Conservation (phyloP, 129 eudicot species). For the Tanacetum coccineum region DNA sequence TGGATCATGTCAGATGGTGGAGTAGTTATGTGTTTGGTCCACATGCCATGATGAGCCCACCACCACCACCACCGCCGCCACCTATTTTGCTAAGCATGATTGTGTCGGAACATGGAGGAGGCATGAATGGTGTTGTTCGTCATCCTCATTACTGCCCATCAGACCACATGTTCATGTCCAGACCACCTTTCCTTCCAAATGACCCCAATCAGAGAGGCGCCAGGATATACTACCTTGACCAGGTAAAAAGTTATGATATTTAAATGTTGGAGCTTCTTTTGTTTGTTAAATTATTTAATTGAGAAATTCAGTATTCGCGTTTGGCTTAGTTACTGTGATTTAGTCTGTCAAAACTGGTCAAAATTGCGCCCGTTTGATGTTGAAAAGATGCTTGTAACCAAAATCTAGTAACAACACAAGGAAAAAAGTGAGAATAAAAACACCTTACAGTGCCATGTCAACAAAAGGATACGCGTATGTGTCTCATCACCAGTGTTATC, state of each 20-base stretch:
- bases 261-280: not conserved
- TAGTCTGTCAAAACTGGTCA: not conserved
- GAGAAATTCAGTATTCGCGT: not conserved
- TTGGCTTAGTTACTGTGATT: not conserved
- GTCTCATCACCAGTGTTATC: too few relatives aligned
- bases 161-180: slow-evolving; percentile 32
- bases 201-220: slow-evolving; percentile 16
- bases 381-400: not conserved
- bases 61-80: slow-evolving; percentile 43
- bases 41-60: slow-evolving; percentile 32
- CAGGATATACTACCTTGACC: slow-evolving; percentile 8
- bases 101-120: slow-evolving; percentile 38
- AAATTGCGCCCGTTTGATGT: not conserved
- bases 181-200: slow-evolving; percentile 25
- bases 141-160: slow-evolving; percentile 34
- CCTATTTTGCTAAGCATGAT: slow-evolving; percentile 31
- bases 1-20: slow-evolving; percentile 55
- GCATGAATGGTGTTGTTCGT: slow-evolving; percentile 33
- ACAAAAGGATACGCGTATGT: too few relatives aligned
- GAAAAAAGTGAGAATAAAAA: too few relatives aligned
- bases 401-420: too few relatives aligned
- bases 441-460: too few relatives aligned
- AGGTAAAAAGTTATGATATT: slow-evolving; percentile 16
- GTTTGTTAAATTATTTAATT: not conserved
- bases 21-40: slow-evolving; percentile 24